Base-by-base conservation (phyloP, 1,139 yeast genomes). In the Blastobotrys proliferans region DNA sequence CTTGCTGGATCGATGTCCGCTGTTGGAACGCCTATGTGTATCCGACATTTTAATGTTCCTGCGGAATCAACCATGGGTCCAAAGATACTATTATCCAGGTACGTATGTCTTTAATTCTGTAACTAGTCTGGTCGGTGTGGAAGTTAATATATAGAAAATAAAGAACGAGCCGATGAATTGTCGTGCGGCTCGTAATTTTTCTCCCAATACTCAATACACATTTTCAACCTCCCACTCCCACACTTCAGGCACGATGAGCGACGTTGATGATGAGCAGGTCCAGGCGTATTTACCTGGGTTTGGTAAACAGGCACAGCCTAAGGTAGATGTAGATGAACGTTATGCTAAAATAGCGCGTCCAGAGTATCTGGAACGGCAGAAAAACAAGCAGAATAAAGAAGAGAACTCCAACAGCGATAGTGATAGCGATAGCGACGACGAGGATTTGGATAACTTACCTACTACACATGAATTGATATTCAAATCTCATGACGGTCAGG, bases 391-490 rank as follows among this genome's bases (percentile, higher is more conserved):
- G n/a, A 10, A 19, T 19, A 26, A 29, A 13, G 36, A 28, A 9
- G 50, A 47, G 13, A 20, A 30, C 4, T 48, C 44, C 19, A 30
- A 37, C 28, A 47, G 38, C 21, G 49, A 46, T 30, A 51, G 49
- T 14, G 52, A 48, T 11, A 11, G 13, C 18, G 32, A 26, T 19
- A 8, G n/a, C 14, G 66, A 58, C 29, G 58, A 53, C 31, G 58
- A 56, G 11, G 41, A 51, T 5, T n/a, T n/a, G n/a, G 58, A 50
- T 2, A 51, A 51, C 10, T 35, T 63, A 16, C 69, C 69, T 0
- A 51, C 61, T 2, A 53, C 66, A 8, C 68, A 66, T 38, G 64
- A 65, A 34, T 40, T 64, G 6, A 24, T 51, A 5, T 45, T 64
- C 16, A 44, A 48, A 3, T 56, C 51, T 10, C 69, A 66, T 42